Evolutionary conservation across 228 moss, liverwort and hornwort genomes (phyloP).

Genomic region (Sphagnum magellanicum): DNA sequence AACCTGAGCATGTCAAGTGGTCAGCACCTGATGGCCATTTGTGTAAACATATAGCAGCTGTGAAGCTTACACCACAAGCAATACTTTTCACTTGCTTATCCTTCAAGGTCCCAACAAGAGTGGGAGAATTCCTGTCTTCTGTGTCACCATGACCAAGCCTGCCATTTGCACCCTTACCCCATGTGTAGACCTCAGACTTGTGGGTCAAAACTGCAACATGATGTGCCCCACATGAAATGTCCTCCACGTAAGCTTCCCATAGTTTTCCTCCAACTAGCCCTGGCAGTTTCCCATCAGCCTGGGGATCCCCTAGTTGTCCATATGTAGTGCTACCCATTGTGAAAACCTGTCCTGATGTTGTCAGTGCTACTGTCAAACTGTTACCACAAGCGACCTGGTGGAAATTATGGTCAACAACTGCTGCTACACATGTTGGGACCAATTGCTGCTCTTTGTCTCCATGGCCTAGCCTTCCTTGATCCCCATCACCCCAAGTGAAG

Average conservation of each 20-base stretch:
- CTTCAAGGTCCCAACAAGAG: constrained; percentile 78
- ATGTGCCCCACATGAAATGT: constrained; percentile 84
- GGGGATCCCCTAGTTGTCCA: constrained; percentile 87
- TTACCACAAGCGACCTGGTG: constrained; percentile 90
- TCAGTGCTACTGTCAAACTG: constrained; percentile 90
- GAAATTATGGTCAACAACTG: constrained; percentile 91
- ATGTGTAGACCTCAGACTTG: constrained; percentile 94
- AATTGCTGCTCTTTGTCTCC: constrained; percentile 96
- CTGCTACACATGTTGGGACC: constrained; percentile 94
- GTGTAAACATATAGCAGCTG: constrained; percentile 86
- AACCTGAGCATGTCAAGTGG: constrained; percentile 83
- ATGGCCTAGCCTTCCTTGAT: constrained; percentile 86
- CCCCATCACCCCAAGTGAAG: constrained; percentile 99
- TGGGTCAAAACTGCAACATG: constrained; percentile 93
- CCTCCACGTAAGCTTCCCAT: constrained; percentile 71
- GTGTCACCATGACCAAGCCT: constrained; percentile 89
- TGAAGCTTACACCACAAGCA: constrained; percentile 83
- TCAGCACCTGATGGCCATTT: constrained; percentile 96
- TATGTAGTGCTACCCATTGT: constrained; percentile 92
- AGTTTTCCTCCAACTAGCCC: constrained; percentile 81
- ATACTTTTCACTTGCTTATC: constrained; percentile 97
- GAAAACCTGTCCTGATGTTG: constrained; percentile 84
- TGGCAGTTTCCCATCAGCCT: constrained; percentile 84
- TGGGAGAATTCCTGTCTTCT: constrained; percentile 69
- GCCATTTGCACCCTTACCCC: constrained; percentile 95